A percentile compares a stretch with the other conserved stretches of the same genome.
Evolutionary conservation across 129 eudicot species (phyloP).

Genomic region (Saposhnikovia divaricata): DNA sequence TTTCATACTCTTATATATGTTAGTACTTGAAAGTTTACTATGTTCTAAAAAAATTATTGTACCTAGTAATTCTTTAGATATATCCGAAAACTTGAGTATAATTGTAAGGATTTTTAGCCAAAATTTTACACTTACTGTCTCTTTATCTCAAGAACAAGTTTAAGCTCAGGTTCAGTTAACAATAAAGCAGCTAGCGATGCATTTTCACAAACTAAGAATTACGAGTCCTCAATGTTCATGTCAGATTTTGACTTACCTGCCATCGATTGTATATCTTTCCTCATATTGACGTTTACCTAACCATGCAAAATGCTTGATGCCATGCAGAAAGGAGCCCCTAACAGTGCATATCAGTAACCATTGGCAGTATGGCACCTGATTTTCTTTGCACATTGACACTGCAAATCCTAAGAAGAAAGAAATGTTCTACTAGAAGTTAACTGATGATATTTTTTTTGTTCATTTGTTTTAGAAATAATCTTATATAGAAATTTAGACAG

Average conservation of each 20-base stretch:
- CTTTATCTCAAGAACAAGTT: not conserved
- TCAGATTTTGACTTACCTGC: not conserved
- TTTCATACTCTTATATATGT: not conserved
- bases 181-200: not conserved
- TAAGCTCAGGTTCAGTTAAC: not conserved
- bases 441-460: too few relatives aligned
- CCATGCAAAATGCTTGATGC: too few relatives aligned
- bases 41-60: not conserved
- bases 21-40: not conserved
- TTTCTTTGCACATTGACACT: too few relatives aligned
- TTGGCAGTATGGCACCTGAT: too few relatives aligned
- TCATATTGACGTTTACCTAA: too few relatives aligned
- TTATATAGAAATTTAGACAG: too few relatives aligned
- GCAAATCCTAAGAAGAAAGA: too few relatives aligned
- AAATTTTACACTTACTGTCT: not conserved
- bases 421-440: too few relatives aligned
- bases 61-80: not conserved
- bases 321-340: too few relatives aligned
- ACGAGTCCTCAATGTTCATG: not conserved
- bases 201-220: not conserved
- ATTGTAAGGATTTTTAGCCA: not conserved
- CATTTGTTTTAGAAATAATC: too few relatives aligned
- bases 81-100: not conserved
- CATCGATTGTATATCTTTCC: not conserved
- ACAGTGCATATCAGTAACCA: too few relatives aligned